Percentiles rank a stretch among this genome's conserved stretches.
phyloP scores from a whole-genome alignment of 2,329 filamentous ascomycete species.

The Phoma herbarum region DNA sequence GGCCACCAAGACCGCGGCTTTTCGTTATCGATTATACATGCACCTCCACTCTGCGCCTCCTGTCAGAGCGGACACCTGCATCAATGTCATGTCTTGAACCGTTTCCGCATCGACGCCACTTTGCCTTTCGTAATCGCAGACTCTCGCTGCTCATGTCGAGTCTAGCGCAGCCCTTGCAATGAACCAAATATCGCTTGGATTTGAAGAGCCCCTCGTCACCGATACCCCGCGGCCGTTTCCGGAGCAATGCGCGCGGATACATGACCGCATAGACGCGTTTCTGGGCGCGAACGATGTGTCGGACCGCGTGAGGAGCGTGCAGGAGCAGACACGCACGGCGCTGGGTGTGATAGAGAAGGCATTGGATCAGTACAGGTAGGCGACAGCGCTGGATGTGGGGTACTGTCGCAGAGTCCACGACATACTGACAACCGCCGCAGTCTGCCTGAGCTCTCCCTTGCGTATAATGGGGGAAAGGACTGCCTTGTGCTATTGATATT shows the following conservation, averaged over 20 bases:
- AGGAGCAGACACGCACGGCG: conserved; percentile 76
- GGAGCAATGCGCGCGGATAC: conserved; percentile 60
- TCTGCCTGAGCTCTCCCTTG: conserved; percentile 81
- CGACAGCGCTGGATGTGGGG: conserved; percentile 20
- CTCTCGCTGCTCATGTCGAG: conserved; percentile 45
- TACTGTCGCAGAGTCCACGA: conserved; percentile 6
- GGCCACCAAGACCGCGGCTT: conserved; percentile 19
- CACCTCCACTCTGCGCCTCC: conserved; percentile 30
- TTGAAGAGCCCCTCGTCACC: conserved; percentile 48
- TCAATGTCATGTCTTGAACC: conserved; percentile 35
- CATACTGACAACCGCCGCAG: conserved; percentile 57
- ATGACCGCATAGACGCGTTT: conserved; percentile 70
- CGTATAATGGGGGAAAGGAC: conserved; percentile 98
- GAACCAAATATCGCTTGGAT: conserved; percentile 41
- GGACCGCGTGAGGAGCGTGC: conserved; percentile 69
- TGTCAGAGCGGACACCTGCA: conserved; percentile 28
- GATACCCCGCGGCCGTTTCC: conserved; percentile 58
- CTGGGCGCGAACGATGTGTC: conserved; percentile 67
- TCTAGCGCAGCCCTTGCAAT: conserved; percentile 47
- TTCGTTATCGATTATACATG: conserved; percentile 24
- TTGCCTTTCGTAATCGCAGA: conserved; percentile 25
- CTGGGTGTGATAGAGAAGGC: conserved; percentile 79
- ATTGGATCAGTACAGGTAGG: conserved; percentile 76
- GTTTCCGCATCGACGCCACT: conserved; percentile 29
- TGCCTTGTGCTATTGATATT: conserved; percentile 91